Conservation (phyloP, 108 stramenopile species). For the Cyclotella choctawhatcheeana region DNA sequence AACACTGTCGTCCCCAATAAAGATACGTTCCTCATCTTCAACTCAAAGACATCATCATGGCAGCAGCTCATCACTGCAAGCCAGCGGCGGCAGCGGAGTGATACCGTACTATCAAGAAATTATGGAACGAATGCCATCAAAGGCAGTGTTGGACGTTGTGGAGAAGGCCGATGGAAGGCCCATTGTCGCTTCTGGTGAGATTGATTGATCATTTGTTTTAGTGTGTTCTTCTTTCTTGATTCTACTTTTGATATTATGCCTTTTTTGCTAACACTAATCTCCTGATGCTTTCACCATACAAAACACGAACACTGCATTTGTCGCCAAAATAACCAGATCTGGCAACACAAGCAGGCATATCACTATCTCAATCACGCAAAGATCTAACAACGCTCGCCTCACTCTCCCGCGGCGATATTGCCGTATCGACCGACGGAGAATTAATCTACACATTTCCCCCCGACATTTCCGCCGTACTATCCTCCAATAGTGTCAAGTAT, state of each 20-base stretch:
- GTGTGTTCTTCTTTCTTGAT: too few species aligned
- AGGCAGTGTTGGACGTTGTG: slow-evolving; percentile 63
- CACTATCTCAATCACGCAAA: slow-evolving; percentile 71
- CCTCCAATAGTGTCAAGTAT: slow-evolving; percentile 73
- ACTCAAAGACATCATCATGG: background rate
- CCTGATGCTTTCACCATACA: too few species aligned
- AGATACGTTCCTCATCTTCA: background rate
- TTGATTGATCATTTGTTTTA: background rate
- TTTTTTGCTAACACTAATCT: too few species aligned
- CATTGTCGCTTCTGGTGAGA: slow-evolving; percentile 39
- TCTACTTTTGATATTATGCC: too few species aligned
- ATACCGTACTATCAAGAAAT: slow-evolving; percentile 44
- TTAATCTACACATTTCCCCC: slow-evolving; percentile 82
- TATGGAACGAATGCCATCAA: slow-evolving; percentile 67
- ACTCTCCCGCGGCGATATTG: slow-evolving; percentile 79
- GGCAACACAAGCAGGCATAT: slow-evolving; percentile 68
- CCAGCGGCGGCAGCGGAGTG: slow-evolving; percentile 6
- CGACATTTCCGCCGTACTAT: slow-evolving; percentile 57
- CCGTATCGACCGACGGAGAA: slow-evolving; percentile 83
- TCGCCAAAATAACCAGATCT: background rate
- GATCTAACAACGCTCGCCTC: slow-evolving; percentile 77
- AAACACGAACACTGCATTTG: too few species aligned
- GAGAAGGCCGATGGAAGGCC: slow-evolving; percentile 24
- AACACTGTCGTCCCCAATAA: background rate
- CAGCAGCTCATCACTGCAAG: background rate